Base-by-base conservation (phyloP, 495 filamentous ascomycete species). In the Hyaloscypha bicolor region DNA sequence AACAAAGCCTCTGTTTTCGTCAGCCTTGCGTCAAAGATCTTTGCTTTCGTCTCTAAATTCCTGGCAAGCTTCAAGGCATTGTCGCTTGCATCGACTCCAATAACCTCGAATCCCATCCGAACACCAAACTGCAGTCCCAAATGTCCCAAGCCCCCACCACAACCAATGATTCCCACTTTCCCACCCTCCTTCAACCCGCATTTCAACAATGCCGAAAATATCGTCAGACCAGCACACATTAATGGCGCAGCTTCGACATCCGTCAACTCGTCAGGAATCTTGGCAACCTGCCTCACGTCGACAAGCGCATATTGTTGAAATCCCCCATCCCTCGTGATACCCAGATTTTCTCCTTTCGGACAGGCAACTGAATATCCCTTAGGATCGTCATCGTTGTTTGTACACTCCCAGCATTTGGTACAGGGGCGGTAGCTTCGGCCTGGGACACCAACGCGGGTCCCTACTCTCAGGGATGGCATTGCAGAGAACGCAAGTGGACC, bases 111-210 rank as follows among this genome's bases (percentile, higher is more conserved):
- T 0, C 85, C 85, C 71, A 75, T 73, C 22, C 78, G 80, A 60
- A 76, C 82, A 22, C 82, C 83, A 74, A 85, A 85, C 68, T 87
- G 85, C 29, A 80, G 58, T n/a, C 63, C 63, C 25, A 87, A 55
- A 73, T 87, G 84, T 6, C 86, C 85, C 33, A 88, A 73, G 16
- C 86, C 86, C 29, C 85, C 85, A 21, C 85, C 86, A 6, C 78
- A 76, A 19, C 86, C 85, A 0, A 86, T 77, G 31, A 87, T 78
- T 1, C 74, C 79, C 19, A 88, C 35, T 76, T 80, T 82, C 70
- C 85, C 72, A 2, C 83, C 84, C 45, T 67, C 62, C 57, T 71
- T 69, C 63, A 86, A 71, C 3, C 67, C 79, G 3, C 80, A 66
- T 67, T 78, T 76, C 64, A 76, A 25, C 30, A 87, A 30, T 8